A percentile compares a stretch with the other conserved stretches of the same genome.
phyloP scores from a whole-genome alignment of 306 rosid genomes.

The Malus sylvestris region DNA sequence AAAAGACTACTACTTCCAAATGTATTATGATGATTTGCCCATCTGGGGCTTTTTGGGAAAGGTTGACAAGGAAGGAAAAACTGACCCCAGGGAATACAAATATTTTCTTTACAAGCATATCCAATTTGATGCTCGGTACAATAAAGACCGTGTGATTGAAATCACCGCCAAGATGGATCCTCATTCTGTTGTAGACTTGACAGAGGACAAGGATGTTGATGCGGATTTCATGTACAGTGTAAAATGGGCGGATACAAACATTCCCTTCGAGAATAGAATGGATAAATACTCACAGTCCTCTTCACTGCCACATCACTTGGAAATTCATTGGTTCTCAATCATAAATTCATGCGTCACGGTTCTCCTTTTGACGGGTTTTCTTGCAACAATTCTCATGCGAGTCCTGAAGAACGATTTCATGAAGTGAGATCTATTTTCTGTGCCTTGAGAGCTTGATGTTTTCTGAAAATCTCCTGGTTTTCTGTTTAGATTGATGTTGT shows the following conservation, averaged over 20 bases:
- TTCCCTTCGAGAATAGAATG: slow-evolving; percentile 88
- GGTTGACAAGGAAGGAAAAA: slow-evolving; percentile 75
- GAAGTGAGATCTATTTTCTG: slow-evolving; percentile 56
- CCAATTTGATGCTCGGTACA: slow-evolving; percentile 69
- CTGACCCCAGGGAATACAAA: slow-evolving; percentile 73
- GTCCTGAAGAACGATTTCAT: slow-evolving; percentile 95
- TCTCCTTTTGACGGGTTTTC: slow-evolving; percentile 93
- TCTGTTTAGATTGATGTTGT: slow-evolving; percentile 5
- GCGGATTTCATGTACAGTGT: slow-evolving; percentile 78
- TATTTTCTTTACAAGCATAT: slow-evolving; percentile 87
- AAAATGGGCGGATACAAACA: slow-evolving; percentile 77
- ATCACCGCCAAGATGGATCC: slow-evolving; percentile 82
- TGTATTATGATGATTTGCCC: slow-evolving; percentile 95
- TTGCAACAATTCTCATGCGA: slow-evolving; percentile 96
- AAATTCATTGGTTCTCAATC: slow-evolving; percentile 97
- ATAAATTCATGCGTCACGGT: slow-evolving; percentile 96
- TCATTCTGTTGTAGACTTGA: slow-evolving; percentile 75
- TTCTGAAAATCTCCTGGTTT: not conserved
- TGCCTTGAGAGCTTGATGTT: not conserved
- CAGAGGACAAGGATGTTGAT: slow-evolving; percentile 80
- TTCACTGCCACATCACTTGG: slow-evolving; percentile 89
- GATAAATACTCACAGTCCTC: slow-evolving; percentile 95
- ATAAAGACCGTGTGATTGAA: slow-evolving; percentile 84
- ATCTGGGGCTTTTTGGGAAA: slow-evolving; percentile 94
- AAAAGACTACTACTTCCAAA: slow-evolving; percentile 89